Evolutionary conservation across 2,329 filamentous ascomycete species (phyloP), one percentile per base, ranked within the genome.

Genomic region (Exophiala mesophila): DNA sequence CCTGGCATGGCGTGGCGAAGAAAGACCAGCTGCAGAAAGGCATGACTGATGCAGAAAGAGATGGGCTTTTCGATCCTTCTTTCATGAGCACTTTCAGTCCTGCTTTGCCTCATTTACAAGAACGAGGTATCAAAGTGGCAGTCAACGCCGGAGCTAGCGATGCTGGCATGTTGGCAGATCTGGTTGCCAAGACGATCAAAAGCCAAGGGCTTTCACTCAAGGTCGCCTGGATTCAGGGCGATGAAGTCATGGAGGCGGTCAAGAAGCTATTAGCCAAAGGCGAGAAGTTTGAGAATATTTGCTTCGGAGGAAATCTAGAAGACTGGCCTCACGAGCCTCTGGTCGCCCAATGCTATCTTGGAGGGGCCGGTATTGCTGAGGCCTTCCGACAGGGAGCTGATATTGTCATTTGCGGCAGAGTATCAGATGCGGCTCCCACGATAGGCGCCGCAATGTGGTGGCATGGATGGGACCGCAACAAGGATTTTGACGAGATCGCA

Each of bases 401-500:
- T 43, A 67, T 68, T 39, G 56, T 68, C 1, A 55, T 68, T n/a
- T 65, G 63, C 42, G 65, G 65, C 2, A 55, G 65, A 7, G 64
- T 67, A 1, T 52, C 64, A 3, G 71, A 73, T 49, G 71, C 72
- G 0, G 69, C 67, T 2, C 72, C 71, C 0, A 72, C 75, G 0
- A 75, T 79, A 43, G 76, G 70, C 0, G 71, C 73, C 0, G 74
- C 74, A 0, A 68, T 67, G 50, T 79, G 67, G 63, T 79, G 74
- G 68, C 66, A 78, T 38, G 60, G 63, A 0, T 80, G 75, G 76
- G 46, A 39, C 3, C 18, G 18, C 1, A 35, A 21, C 12, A 64
- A 60, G 0, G 63, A 70, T n/a, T 73, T 67, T n/a, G 67, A 78
- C 42, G 51, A 62, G 18, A 60, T 80, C 4, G 75, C 74, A 0